Percentiles rank a stretch among this genome's conserved stretches.
Conservation (phyloP, 1,139 yeast species). For the Nadsonia starkeyi-henricii region DNA sequence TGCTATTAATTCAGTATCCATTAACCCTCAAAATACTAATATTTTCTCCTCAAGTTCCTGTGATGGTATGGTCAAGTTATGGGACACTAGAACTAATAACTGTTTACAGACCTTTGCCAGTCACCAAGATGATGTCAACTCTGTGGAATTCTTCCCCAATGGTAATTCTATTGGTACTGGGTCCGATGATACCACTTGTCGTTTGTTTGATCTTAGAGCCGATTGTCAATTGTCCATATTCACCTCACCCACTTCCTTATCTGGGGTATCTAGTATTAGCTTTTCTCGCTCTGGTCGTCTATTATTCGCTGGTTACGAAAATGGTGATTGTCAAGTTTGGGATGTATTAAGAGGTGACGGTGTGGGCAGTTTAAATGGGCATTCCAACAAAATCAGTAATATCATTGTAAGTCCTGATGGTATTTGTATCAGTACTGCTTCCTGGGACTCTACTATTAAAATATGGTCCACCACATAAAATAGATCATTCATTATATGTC, state of each 20-base stretch:
- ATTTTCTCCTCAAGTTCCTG: conserved; percentile 84
- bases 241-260: conserved; percentile 23
- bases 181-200: conserved; percentile 65
- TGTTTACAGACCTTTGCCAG: conserved; percentile 56
- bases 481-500: no score
- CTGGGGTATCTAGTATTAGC: conserved; percentile 46
- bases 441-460: conserved; percentile 23
- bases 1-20: conserved; percentile 51
- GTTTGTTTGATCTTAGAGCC: conserved; percentile 62
- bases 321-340: conserved; percentile 65
- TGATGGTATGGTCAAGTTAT: conserved; percentile 87
- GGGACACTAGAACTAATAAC: conserved; percentile 88
- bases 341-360: conserved; percentile 55
- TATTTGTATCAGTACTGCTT: conserved; percentile 23
- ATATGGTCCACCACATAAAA: not conserved
- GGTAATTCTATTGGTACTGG: conserved; percentile 49
- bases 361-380: conserved; percentile 49
- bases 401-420: conserved; percentile 67
- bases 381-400: conserved; percentile 45
- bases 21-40: conserved; percentile 30
- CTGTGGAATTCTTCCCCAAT: conserved; percentile 55
- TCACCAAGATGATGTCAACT: conserved; percentile 53
- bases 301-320: conserved; percentile 63
- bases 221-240: conserved; percentile 56
- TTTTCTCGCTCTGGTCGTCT: conserved; percentile 67